phyloP scores from a whole-genome alignment of 768 basidiomycete species.

The Favolaschia claudopus region DNA sequence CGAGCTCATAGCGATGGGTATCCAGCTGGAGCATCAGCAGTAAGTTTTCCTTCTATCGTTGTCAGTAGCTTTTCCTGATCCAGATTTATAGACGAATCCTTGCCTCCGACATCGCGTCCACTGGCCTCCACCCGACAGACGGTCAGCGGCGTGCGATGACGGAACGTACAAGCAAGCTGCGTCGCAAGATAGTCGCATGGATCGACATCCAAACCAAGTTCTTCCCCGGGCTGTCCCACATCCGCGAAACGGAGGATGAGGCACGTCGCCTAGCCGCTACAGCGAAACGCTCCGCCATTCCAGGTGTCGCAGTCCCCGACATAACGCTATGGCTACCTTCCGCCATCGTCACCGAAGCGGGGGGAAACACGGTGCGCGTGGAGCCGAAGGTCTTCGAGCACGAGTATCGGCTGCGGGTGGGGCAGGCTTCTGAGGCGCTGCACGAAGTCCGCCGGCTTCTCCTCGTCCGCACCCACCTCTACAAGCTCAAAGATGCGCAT shows the following conservation, averaged over 20 bases:
- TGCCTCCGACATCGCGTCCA: not conserved
- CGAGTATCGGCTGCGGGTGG: conserved; percentile 32
- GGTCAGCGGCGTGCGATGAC: conserved; percentile 23
- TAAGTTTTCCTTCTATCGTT: too few species aligned
- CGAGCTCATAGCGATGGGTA: too few species aligned
- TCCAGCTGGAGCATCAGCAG: too few species aligned
- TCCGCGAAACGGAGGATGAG: not conserved
- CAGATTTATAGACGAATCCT: not conserved
- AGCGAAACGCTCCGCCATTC: too few species aligned
- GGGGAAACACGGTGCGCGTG: not conserved
- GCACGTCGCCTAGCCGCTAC: not conserved
- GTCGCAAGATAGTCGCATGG: not conserved
- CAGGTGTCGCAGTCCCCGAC: not conserved
- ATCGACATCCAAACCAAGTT: not conserved
- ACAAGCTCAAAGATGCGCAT: conserved; percentile 29
- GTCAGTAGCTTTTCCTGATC: too few species aligned
- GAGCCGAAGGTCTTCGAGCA: conserved; percentile 10
- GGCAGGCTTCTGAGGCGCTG: conserved; percentile 36
- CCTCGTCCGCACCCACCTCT: conserved; percentile 28
- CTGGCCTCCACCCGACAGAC: conserved; percentile 21
- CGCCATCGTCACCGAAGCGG: conserved; percentile 4
- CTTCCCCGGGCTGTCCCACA: not conserved
- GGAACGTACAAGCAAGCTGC: conserved; percentile 3
- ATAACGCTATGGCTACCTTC: conserved; percentile 32
- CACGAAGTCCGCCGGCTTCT: conserved; percentile 28